These are phyloP conservation scores for Nasturtium officinale DNA, from an alignment of 345 rosid species.

Conservation along the genomic window DNA sequence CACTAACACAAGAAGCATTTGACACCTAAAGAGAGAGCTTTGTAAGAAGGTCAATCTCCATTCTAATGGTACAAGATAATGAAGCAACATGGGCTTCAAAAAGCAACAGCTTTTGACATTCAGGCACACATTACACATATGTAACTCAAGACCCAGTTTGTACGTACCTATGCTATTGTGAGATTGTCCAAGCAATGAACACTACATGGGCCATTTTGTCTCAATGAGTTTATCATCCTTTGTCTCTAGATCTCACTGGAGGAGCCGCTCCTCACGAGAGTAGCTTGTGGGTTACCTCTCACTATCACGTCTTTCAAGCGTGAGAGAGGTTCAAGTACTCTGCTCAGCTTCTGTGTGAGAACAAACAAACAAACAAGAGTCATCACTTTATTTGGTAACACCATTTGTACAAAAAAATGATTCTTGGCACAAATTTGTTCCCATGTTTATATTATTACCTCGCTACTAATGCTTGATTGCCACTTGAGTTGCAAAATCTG, in stretches of 20 bases:
- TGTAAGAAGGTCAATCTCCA: slow-evolving; percentile 17
- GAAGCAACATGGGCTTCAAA: slow-evolving; percentile 27
- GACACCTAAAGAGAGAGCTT: slow-evolving; percentile 22
- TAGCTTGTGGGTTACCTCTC: slow-evolving; percentile 68
- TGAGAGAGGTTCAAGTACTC: slow-evolving; percentile 68
- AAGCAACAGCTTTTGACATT: slow-evolving; percentile 9
- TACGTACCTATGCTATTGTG: slow-evolving; percentile 29
- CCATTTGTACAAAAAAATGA: slow-evolving; percentile 1
- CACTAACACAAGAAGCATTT: slow-evolving; percentile 21
- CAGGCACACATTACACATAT: slow-evolving; percentile 6
- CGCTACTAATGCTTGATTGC: slow-evolving; percentile 65
- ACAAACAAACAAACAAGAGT: slow-evolving; percentile 2
- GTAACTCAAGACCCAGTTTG: slow-evolving; percentile 17
- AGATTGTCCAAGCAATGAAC: slow-evolving; percentile 20
- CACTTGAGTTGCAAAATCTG: slow-evolving; percentile 81
- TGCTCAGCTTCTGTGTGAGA: slow-evolving; percentile 59
- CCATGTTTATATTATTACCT: slow-evolving; percentile 50
- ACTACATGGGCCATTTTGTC: slow-evolving; percentile 27
- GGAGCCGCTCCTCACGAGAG: slow-evolving; percentile 61
- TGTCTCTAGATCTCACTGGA: slow-evolving; percentile 49
- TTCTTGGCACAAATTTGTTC: background rate
- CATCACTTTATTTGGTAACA: slow-evolving; percentile 2
- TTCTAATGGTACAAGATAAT: slow-evolving; percentile 35
- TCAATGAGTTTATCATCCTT: slow-evolving; percentile 34
- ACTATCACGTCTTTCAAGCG: slow-evolving; percentile 79